phyloP scores from a whole-genome alignment of 345 rosid species.

The Garcia nutans region DNA sequence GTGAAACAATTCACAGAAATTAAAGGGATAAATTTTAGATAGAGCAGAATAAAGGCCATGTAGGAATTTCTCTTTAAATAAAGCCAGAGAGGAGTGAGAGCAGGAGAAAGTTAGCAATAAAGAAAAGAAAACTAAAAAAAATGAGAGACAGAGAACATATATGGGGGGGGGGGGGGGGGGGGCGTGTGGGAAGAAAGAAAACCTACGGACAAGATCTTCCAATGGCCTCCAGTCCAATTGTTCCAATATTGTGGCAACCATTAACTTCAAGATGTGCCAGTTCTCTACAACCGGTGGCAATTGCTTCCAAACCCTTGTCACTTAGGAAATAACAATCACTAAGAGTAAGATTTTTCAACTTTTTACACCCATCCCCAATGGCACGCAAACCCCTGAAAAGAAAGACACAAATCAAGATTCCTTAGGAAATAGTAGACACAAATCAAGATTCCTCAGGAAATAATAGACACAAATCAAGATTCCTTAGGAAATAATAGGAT shows the following conservation, averaged over 20 bases:
- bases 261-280: conserved; percentile 82
- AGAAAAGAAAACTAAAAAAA: too few species aligned
- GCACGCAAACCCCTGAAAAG: conserved; percentile 72
- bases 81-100: too few species aligned
- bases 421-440: neutral
- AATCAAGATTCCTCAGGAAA: neutral
- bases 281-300: conserved; percentile 73
- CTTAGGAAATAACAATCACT: conserved; percentile 79
- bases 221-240: conserved; percentile 70
- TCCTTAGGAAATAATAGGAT: neutral
- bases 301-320: conserved; percentile 75
- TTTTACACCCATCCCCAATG: conserved; percentile 78
- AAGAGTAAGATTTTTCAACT: conserved; percentile 64
- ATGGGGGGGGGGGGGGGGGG: neutral
- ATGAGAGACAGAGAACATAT: too few species aligned
- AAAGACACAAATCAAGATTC: neutral
- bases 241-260: conserved; percentile 91
- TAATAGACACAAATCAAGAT: neutral
- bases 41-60: neutral
- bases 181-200: conserved; percentile 2
- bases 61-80: neutral
- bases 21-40: neutral
- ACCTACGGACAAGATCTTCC: conserved; percentile 80
- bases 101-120: neutral
- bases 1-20: neutral